Conservation (phyloP, 306 rosid species). For the Medicago truncatula region MtrunA17r5.0-ANR NC_053047.1:6669001-6669500, state of each 20-base stretch:
- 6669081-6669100: background rate
- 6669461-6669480: too few relatives aligned
- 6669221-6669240: background rate
- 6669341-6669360: slow-evolving; percentile 7
- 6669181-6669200: background rate
- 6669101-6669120: too few relatives aligned
- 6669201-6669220: slow-evolving; percentile 8
- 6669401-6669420: too few relatives aligned
- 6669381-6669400: background rate
- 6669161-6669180: background rate
- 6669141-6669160: too few relatives aligned
- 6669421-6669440: too few relatives aligned
- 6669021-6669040: background rate
- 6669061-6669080: background rate
- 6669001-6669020: slow-evolving; percentile 37
- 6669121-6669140: too few relatives aligned
- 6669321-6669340: background rate
- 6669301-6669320: background rate
- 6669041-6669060: background rate
- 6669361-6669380: background rate
- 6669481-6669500: too few relatives aligned
- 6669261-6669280: background rate
- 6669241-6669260: too few relatives aligned
- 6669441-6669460: too few relatives aligned
- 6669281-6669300: background rate